Base-by-base conservation (phyloP, 805 yeast genomes). In the Ascoidea rubescens region DNA sequence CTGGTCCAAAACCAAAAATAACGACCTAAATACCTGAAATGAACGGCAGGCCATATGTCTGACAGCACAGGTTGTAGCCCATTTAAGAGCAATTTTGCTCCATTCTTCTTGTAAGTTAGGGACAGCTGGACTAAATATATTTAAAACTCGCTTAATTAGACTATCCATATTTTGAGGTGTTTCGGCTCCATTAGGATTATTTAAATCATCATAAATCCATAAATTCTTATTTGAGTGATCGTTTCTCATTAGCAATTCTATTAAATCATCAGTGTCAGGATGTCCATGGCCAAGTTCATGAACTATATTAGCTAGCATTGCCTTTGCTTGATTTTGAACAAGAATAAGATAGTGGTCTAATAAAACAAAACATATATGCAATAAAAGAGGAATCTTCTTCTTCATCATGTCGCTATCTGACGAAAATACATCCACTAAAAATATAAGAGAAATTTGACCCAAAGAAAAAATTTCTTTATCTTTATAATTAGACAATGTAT, bases 11-110 rank as follows among this genome's bases (percentile, higher is more conserved):
- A 82, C 80, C 6, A 87, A 77, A n/a, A 89, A 68, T 53, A 93
- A 66, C 4, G 95, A 85, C 47, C 99, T 72, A 68, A 90, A 93
- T 0, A 90, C 75, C 63, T 93, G 99, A 67, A 95, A 91, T 0
- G 98, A 90, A 31, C 99, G 76, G 58, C 99, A 93, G 0, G 99
- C 99, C 58, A 93, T 78, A 63, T 95, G 99, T 61, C 97, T 75
- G 1, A 91, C 98, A 2, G 97, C 95, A 69, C 98, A 93, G 1
- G 96, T 83, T 0, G 99, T 93, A 0, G 99, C 97, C 99, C 99
- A 93, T 32, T 76, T 73, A 43, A 95, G 71, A 0, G 98, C 84
- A 3, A 78, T 79, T 42, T 82, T 70, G 50, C 95, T 83, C 99
- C 99, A 93, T 50, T 83, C 86, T 46, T 77, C 77, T 62, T 84